Conservation (phyloP, 1,284 basidiomycete species). For the Cutaneotrichosporon sp. region DNA sequence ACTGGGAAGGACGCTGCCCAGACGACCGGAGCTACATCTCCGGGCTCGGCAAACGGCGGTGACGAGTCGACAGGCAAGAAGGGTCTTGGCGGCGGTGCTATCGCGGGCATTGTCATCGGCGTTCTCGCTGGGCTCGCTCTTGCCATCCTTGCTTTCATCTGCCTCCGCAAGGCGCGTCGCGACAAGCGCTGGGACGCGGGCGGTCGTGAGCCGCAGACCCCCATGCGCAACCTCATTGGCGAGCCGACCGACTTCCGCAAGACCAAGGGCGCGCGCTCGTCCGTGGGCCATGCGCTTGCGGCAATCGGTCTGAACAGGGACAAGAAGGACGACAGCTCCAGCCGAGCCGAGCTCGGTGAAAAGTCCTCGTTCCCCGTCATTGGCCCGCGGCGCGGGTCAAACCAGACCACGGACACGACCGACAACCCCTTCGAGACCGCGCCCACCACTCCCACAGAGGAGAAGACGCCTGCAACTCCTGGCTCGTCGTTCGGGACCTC, state of each 20-base stretch:
- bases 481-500: slow-evolving; percentile 4
- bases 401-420: background rate
- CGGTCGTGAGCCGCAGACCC: background rate
- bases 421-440: slow-evolving; percentile 18
- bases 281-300: background rate
- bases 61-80: slow-evolving; percentile 1
- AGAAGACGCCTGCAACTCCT: slow-evolving; percentile 2
- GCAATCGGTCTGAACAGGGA: background rate
- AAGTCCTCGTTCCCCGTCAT: background rate
- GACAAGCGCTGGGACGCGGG: background rate
- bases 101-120: slow-evolving; percentile 41
- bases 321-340: background rate
- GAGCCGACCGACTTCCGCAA: slow-evolving; percentile 12
- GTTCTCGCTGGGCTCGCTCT: slow-evolving; percentile 28
- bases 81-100: slow-evolving; percentile 31
- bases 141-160: slow-evolving; percentile 24
- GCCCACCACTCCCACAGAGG: slow-evolving; percentile 14
- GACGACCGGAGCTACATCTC: background rate
- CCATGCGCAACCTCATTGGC: slow-evolving; percentile 6
- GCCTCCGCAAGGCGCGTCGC: slow-evolving; percentile 5
- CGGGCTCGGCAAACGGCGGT: background rate
- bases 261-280: slow-evolving; percentile 1
- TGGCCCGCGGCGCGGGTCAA: background rate
- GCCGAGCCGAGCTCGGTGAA: background rate
- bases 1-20: background rate